Conservation (phyloP, 495 filamentous ascomycete species). For the Patellaria atrata region DNA sequence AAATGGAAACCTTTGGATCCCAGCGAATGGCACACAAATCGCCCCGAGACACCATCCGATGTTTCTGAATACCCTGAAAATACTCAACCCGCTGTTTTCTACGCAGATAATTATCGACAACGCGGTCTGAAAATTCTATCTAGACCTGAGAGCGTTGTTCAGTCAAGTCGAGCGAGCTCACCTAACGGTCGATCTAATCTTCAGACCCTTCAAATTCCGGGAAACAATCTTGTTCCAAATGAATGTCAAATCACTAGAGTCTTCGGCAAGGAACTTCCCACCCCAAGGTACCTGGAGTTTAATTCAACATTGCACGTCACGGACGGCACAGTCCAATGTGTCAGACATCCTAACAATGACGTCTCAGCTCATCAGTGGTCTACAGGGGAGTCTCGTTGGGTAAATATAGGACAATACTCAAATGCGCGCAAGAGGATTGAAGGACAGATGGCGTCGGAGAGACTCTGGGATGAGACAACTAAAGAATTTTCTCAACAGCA, state of each 20-base stretch:
- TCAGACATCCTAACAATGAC: conserved; percentile 27
- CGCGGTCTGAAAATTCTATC: no score
- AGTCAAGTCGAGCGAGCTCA: no score
- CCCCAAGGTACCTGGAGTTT: conserved; percentile 21
- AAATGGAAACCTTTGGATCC: conserved; percentile 14
- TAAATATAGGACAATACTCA: conserved; percentile 26
- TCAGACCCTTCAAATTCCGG: no score
- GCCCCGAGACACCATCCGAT: no score
- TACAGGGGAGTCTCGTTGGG: conserved; percentile 18
- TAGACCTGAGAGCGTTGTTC: no score
- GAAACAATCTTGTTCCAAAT: no score
- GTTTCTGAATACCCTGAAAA: no score
- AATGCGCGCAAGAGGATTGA: conserved; percentile 25
- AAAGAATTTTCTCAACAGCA: conserved; percentile 18
- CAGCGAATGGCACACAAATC: conserved; percentile 12
- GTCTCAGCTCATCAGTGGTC: conserved; percentile 30
- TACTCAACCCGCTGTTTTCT: no score
- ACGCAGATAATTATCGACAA: no score
- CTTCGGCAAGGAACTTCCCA: conserved; percentile 23
- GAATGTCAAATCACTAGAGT: conserved; percentile 18
- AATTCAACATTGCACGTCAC: no score
- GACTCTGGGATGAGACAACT: conserved; percentile 20
- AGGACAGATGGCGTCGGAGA: conserved; percentile 24
- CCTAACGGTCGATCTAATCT: no score
- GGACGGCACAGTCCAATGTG: conserved; percentile 24